These are phyloP conservation scores for Aureococcus anophagefferens DNA, from an alignment of 108 stramenopile genomes.

Conservation along the genomic window DNA sequence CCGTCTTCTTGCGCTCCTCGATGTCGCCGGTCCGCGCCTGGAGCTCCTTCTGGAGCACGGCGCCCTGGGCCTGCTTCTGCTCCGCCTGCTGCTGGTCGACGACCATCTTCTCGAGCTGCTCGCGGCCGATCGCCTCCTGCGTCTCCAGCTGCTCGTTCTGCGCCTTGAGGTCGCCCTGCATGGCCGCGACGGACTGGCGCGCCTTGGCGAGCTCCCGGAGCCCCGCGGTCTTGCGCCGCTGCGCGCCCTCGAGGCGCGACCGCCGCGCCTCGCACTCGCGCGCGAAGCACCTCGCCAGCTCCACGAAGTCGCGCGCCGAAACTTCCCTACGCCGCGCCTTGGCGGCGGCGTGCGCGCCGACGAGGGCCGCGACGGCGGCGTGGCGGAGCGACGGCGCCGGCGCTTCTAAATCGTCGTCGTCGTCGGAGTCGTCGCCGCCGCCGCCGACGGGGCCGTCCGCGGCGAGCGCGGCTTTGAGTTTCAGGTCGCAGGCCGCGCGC, in stretches of 20 bases:
- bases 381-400: slow-evolving; percentile 57
- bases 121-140: slow-evolving; percentile 80
- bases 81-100: slow-evolving; percentile 94
- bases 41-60: slow-evolving; percentile 73
- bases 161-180: slow-evolving; percentile 64
- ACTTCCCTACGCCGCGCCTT: too few relatives aligned
- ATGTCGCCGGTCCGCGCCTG: slow-evolving; percentile 64
- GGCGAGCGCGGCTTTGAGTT: slow-evolving; percentile 53
- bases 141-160: slow-evolving; percentile 66
- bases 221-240: slow-evolving; percentile 89
- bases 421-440: slow-evolving; percentile 12
- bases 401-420: slow-evolving; percentile 4
- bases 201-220: slow-evolving; percentile 84
- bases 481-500: too few relatives aligned
- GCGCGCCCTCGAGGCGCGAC: slow-evolving; percentile 79
- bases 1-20: slow-evolving; percentile 71
- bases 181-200: slow-evolving; percentile 77
- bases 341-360: slow-evolving; percentile 66
- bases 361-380: slow-evolving; percentile 86
- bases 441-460: slow-evolving; percentile 54
- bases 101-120: slow-evolving; percentile 95
- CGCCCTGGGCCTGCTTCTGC: slow-evolving; percentile 77
- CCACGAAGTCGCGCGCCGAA: slow-evolving; percentile 91
- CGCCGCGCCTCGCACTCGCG: slow-evolving; percentile 60
- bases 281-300: slow-evolving; percentile 83